These are phyloP conservation scores for Rhododendron griersonianum DNA, from an alignment of 148 eudicot genomes.

Conservation along the genomic window DNA sequence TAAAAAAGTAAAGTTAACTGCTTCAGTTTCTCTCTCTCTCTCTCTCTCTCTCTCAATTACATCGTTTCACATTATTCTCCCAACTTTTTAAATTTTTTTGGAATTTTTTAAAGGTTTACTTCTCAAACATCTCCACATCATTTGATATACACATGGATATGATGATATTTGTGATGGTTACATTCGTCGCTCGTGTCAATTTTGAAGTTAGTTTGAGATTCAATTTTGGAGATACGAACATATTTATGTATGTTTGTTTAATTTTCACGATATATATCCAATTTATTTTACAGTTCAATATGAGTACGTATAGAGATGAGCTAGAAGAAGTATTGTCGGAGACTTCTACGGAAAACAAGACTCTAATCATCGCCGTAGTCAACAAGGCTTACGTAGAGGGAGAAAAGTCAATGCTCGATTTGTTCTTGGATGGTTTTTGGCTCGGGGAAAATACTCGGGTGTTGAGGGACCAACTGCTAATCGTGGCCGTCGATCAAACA, in stretches of 20 bases:
- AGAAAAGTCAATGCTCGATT: constrained; percentile 4
- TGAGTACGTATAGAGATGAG: background rate
- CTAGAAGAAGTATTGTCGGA: background rate
- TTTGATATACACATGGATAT: background rate
- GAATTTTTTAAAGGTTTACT: background rate
- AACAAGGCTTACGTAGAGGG: constrained; percentile 2
- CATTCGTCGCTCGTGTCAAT: background rate
- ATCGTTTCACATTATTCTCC: background rate
- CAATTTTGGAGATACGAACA: background rate
- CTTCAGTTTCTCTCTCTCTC: background rate
- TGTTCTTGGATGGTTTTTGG: background rate
- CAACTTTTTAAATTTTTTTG: background rate
- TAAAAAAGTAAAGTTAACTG: background rate
- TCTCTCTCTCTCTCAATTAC: background rate
- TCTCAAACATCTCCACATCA: background rate
- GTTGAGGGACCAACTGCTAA: background rate
- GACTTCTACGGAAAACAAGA: background rate
- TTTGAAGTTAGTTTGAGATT: background rate
- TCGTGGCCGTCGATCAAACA: constrained; percentile 2
- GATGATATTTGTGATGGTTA: background rate
- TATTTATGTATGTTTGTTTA: background rate
- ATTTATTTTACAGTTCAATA: constrained; percentile 3
- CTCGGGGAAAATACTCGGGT: background rate
- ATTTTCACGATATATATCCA: background rate
- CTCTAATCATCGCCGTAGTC: background rate